Evolutionary conservation across 2,329 filamentous ascomycete species (phyloP), one percentile per base, ranked within the genome.

Genomic region (Sarocladiaceae sp.): DNA sequence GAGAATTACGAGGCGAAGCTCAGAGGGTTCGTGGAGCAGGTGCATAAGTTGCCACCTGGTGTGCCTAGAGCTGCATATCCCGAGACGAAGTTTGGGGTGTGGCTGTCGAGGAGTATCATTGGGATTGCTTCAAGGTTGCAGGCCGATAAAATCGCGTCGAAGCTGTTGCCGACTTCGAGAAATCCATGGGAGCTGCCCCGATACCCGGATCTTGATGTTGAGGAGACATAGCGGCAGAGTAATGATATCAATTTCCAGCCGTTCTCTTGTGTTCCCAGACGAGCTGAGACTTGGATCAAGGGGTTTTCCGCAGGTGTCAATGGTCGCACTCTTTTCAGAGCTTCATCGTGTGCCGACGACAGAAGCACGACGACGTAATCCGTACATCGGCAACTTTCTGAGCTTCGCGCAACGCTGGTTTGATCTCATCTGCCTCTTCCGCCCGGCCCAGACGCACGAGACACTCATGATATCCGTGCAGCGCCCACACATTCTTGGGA

Each of bases 401-500:
- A 1, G 78, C 78, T 40, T 69, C 49, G 42, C 66, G 64, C 49
- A 85, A 53, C 55, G 73, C 69, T 44, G 66, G 55, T 32, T 60
- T 50, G 11, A 63, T 46, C 4, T 55, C 53, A 4, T 51, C 45
- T 1, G 70, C 70, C 46, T 73, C 69, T 0, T 52, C 55, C 1
- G 35, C 37, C n/a, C 69, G 62, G 0, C 75, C 78, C 4, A 60
- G 57, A 48, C 66, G 75, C 3, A 70, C 50, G 40, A 88, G 57
- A 55, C 85, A 86, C 61, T 89, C 85, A 50, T 86, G 74, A 50
- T 80, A 83, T 0, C 85, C 85, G 52, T 86, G 82, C 48, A 89
- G 59, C 4, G 83, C 75, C 85, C 85, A 89, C 0, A 89, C 78
- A 50, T 90, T 89, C 40, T 82, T 82, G 6, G 76, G 81, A 59